A percentile compares a stretch with the other conserved stretches of the same genome.
Conservation (phyloP, 140 eudicot genomes). For the Flaveria floridana region DNA sequence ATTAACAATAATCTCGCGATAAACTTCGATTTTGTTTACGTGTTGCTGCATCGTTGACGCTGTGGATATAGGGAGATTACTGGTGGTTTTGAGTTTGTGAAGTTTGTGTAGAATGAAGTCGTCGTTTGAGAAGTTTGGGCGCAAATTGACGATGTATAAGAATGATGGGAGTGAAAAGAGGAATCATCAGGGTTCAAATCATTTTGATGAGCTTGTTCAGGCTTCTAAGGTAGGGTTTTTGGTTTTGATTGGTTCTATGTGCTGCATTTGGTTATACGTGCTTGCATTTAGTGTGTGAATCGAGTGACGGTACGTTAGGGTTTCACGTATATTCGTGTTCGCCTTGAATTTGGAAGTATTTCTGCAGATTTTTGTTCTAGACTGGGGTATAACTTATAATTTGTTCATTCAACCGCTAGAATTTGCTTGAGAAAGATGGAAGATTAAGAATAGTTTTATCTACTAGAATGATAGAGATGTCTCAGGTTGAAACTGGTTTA, state of each 20-base stretch:
- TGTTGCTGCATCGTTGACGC: background rate
- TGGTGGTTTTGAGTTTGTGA: conserved; percentile 2
- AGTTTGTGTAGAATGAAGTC: conserved; percentile 54
- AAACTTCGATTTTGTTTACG: background rate
- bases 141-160: conserved; percentile 62
- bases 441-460: background rate
- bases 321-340: conserved; percentile 9
- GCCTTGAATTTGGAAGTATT: conserved; percentile 7
- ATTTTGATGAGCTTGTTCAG: conserved; percentile 59
- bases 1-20: background rate
- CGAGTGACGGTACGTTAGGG: conserved; percentile 22
- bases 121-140: conserved; percentile 67
- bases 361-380: background rate
- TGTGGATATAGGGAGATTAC: background rate
- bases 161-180: conserved; percentile 54
- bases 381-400: background rate
- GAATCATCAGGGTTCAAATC: conserved; percentile 52
- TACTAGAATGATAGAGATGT: background rate
- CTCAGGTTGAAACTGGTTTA: too few relatives aligned
- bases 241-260: background rate
- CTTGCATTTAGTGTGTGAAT: conserved; percentile 14
- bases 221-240: conserved; percentile 69
- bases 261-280: background rate
- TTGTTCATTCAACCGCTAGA: background rate
- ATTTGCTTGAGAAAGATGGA: conserved; percentile 3